Evolutionary conservation across 331 rosid genomes (phyloP), one percentile per base, ranked within the genome.

Genomic region (Quercus lobata): DNA sequence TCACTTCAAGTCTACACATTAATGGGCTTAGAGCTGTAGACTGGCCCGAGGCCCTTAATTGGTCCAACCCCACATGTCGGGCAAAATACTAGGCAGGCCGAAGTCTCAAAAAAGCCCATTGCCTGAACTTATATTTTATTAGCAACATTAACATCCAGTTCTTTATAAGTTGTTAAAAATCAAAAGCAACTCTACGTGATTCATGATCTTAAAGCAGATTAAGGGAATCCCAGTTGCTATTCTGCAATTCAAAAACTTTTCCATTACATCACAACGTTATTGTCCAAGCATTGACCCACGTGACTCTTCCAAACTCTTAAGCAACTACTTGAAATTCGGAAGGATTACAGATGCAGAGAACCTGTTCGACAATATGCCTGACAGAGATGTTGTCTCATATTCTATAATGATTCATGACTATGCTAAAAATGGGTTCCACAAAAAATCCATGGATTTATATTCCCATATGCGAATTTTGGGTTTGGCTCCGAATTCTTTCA

Each of bases 341-440:
- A 17, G 80, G 21, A 27, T 63, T 46, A 30, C 65, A 30, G 61
- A 76, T 65, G 80, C 63, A 16, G 73, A 63, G 62, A 49, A 76
- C 32, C 6, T 76, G 80, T 76, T 76, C 18, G 80, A 76, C 30
- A 61, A 61, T 46, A 65, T 63, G 21, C 80, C 62, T 18, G 18
- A 61, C 0, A 76, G 37, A 52, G 69, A 68, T 55, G 66, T 30
- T 68, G 80, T 77, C 55, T 46, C 41, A 29, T 77, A 68, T 34
- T 66, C 80, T 37, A 69, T 68, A 21, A 68, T 77, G 80, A 30
- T 30, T 30, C 34, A 4, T 30, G 34, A 1, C 5, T 30, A 30
- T 30, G 34, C 34, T 30, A 30, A 4, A 30, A 30, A 4, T 30
- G 34, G 34, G 34, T 30, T 30, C 34, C 34, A 30, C 34, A 30